Evolutionary conservation across 345 rosid genomes (phyloP), one percentile per base, ranked within the genome.

Genomic region (Eucalyptus grandis): DNA sequence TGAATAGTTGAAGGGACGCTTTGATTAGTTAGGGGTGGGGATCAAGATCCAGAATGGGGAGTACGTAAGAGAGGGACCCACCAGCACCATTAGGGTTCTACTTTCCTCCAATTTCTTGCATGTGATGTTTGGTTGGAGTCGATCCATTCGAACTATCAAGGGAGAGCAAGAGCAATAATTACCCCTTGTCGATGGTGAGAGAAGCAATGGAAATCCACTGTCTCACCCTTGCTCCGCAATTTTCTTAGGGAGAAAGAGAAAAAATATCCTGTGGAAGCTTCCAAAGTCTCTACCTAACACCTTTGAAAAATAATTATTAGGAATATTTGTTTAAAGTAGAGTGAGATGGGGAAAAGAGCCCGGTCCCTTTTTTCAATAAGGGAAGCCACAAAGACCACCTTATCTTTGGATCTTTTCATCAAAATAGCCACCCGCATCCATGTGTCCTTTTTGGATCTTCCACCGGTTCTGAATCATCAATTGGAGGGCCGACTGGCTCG

Each of bases 221-320:
- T n/a, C 16, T n/a, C 77, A n/a, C 77, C 77, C 77, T 65, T 65
- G 77, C 77, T 65, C 47, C 83, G 13, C 47, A 37, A 77, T 77
- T 77, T 77, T 77, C 83, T 11, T 56, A 46, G 24, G 72, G 24
- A 49, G 44, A 30, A 12, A 56, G 51, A 50, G 49, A 87, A 9
- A 24, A 50, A n/a, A 86, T 86, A 80, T 91, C 92, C 80, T 30
- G 81, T 93, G 92, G 92, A 92, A 93, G 92, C 92, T 92, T 93
- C 93, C 47, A 89, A 89, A 54, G 87, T 72, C 90, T 80, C 92
- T 67, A 93, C 94, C 94, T 91, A 93, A 91, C 94, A 86, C 92
- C 89, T 67, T 90, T 91, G 90, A 88, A 88, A 93, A 90, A 81
- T 65, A 46, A 9, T 15, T 40, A 14, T 24, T 16, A 9, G n/a